Base-by-base conservation (phyloP, 306 rosid species). In the Castanopsis chinensis region DNA sequence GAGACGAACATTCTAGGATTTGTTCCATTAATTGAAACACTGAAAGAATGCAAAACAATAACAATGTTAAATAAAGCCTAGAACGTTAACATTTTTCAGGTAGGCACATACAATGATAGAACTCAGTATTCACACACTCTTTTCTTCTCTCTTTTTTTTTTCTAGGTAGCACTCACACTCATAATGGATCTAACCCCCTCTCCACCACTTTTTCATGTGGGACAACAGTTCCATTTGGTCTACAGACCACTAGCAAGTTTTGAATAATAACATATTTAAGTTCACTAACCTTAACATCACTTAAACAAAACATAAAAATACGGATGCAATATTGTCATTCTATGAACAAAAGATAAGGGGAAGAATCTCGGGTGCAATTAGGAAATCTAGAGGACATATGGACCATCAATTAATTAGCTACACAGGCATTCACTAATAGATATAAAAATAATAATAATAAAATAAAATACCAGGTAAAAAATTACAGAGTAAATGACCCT, bases 1-100 rank as follows among this genome's bases (percentile, higher is more conserved):
- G 99, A 95, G n/a, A 91, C 89, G 75, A 95, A 95, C 89, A 86
- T 61, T 87, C 90, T 92, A 33, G 93, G 82, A 88, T 86, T 94
- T 88, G 90, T 80, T 83, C 94, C 96, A 86, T 82, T 91, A 82
- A 95, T 92, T 28, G 99, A 95, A 60, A 95, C 84, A 85, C 97
- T 95, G 93, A 71, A 79, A 81, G 45, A 37, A 75, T 11, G 58
- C 21, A 79, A 81, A 82, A 59, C 49, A 57, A 74, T 23, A 20
- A 32, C 57, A 17, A 19, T 19, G 21, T 54, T 15, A 68, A 41
- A 86, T 81, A 17, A 32, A 80, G 2, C 33, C 35, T 49, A 61
- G 35, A 78, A 61, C 27, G 49, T 6, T 43, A 76, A 73, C 4
- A 70, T 23, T 51, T 45, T 68, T 73, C 43, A 73, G 61, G 72